A percentile compares a stretch with the other conserved stretches of the same genome.
phyloP scores from a whole-genome alignment of 176 grass and related monocot species.

The Eleusine indica region DNA sequence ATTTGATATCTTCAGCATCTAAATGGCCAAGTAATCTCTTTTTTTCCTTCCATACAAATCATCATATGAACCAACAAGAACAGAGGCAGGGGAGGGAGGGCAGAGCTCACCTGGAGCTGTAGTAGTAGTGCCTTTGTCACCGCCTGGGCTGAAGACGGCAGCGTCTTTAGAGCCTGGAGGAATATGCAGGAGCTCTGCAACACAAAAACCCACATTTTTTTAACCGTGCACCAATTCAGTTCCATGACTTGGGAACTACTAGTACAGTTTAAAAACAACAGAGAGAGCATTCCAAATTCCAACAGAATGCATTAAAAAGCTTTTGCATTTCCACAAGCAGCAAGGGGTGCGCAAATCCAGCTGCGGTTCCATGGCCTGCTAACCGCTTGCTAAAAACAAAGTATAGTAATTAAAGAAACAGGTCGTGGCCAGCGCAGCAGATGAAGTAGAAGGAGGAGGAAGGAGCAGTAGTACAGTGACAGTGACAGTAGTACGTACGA shows the following conservation, averaged over 20 bases:
- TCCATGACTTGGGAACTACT: background rate
- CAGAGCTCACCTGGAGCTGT: constrained; percentile 54
- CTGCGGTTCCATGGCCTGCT: background rate
- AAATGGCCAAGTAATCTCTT: background rate
- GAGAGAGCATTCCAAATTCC: background rate
- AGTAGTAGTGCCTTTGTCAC: constrained; percentile 38
- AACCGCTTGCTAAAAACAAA: background rate
- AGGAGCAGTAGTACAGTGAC: no score
- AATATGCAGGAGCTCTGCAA: constrained; percentile 79
- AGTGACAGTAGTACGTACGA: constrained; percentile 34
- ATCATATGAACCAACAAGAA: background rate
- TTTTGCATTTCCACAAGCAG: background rate
- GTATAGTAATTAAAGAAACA: background rate
- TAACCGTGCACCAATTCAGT: background rate
- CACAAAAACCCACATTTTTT: background rate
- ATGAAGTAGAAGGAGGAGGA: background rate
- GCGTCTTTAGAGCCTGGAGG: constrained; percentile 84
- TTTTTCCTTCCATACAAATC: background rate
- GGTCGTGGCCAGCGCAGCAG: background rate
- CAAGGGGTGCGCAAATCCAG: background rate
- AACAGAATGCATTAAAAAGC: background rate
- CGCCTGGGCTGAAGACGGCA: constrained; percentile 64
- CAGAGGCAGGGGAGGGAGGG: background rate
- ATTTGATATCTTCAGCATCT: background rate
- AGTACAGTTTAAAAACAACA: background rate